Evolutionary conservation across 2,329 filamentous ascomycete species (phyloP).

Genomic region (Xenoacremonium recifei): DNA sequence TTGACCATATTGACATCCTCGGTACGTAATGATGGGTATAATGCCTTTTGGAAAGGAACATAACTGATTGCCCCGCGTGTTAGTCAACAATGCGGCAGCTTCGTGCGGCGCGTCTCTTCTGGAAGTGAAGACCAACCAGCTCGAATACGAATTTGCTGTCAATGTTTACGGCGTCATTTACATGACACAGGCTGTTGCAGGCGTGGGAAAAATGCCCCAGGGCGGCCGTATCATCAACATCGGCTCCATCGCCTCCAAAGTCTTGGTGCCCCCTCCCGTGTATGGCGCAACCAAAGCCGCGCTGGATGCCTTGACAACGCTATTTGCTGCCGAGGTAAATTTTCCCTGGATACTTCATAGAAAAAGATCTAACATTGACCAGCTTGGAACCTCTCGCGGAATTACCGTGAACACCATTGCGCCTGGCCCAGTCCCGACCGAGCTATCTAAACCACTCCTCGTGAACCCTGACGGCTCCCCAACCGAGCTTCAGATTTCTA

Average conservation of each 20-base stretch:
- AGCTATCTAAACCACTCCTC: no score
- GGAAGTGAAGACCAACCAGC: slow-evolving; percentile 22
- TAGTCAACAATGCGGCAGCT: slow-evolving; percentile 34
- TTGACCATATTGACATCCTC: slow-evolving; percentile 36
- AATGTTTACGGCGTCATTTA: slow-evolving; percentile 32
- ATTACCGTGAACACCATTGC: slow-evolving; percentile 44
- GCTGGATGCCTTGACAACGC: slow-evolving; percentile 27
- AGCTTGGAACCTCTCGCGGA: slow-evolving; percentile 35
- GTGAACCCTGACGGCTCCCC: slow-evolving; percentile 13
- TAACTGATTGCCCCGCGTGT: background rate
- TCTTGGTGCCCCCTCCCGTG: background rate
- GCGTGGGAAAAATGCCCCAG: slow-evolving; percentile 26
- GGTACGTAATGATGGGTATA: slow-evolving; percentile 20
- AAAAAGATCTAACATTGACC: no score
- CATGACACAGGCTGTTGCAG: slow-evolving; percentile 29
- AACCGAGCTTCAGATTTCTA: slow-evolving; percentile 15
- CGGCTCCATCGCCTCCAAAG: slow-evolving; percentile 28
- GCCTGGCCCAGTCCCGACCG: slow-evolving; percentile 39
- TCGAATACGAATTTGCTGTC: slow-evolving; percentile 27
- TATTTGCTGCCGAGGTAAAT: slow-evolving; percentile 28
- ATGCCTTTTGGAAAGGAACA: background rate
- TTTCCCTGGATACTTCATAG: no score
- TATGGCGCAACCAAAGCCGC: slow-evolving; percentile 34
- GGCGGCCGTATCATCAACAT: slow-evolving; percentile 36
- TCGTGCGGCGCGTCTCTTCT: slow-evolving; percentile 13